A percentile compares a stretch with the other conserved stretches of the same genome.
Conservation (phyloP, 305 asterid genomes). For the Fraxinus xanthoxyloides region DNA sequence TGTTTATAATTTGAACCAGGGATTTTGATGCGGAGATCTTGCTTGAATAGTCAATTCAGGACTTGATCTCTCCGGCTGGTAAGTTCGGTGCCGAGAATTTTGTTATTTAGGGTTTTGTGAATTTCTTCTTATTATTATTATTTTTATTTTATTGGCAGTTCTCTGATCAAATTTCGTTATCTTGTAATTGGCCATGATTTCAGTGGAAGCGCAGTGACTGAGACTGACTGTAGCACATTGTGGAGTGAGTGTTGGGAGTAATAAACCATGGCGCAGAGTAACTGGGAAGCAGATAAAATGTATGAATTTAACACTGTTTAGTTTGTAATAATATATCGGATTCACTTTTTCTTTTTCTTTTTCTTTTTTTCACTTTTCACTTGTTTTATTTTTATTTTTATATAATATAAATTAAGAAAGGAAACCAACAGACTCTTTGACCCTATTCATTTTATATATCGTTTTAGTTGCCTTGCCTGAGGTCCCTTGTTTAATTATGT, state of each 20-base stretch:
- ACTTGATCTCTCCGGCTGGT: slow-evolving; percentile 48
- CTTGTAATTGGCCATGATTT: slow-evolving; percentile 26
- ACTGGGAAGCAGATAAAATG: slow-evolving; percentile 99
- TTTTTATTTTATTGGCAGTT: not conserved
- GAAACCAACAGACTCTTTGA: too few relatives aligned
- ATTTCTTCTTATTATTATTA: too few relatives aligned
- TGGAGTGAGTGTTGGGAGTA: slow-evolving; percentile 25
- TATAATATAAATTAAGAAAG: too few relatives aligned
- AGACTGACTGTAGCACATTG: slow-evolving; percentile 15
- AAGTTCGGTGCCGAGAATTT: not conserved
- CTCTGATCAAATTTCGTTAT: slow-evolving; percentile 19
- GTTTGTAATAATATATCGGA: not conserved
- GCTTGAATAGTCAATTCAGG: slow-evolving; percentile 36
- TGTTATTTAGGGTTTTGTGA: slow-evolving; percentile 21
- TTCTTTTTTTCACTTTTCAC: too few relatives aligned
- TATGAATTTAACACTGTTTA: slow-evolving; percentile 27
- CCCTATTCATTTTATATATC: not conserved
- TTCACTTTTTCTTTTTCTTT: too few relatives aligned
- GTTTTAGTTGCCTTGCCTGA: not conserved
- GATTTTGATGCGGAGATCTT: slow-evolving; percentile 40
- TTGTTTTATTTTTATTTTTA: too few relatives aligned
- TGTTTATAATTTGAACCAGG: slow-evolving; percentile 23
- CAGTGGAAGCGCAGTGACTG: slow-evolving; percentile 24
- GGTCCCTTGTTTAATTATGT: not conserved
- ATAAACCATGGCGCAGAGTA: slow-evolving; percentile 86